These are phyloP conservation scores for Hypoxylon lienhwacheense DNA, from an alignment of 495 filamentous ascomycete species.

Conservation along the genomic window DNA sequence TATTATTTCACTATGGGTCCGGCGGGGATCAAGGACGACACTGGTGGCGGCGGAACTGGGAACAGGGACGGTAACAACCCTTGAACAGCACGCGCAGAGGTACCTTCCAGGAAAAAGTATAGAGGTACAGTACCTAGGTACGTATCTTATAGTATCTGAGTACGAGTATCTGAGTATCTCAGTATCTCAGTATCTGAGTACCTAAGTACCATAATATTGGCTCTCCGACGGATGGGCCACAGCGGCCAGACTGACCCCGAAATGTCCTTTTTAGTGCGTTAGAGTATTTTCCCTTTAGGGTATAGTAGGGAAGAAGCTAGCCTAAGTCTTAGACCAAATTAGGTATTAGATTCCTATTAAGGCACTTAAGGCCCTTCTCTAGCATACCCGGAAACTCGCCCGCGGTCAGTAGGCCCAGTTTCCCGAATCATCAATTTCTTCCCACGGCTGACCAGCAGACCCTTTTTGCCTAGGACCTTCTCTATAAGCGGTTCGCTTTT, in stretches of 20 bases:
- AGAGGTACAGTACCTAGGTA: no score
- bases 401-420: conserved; percentile 39
- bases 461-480: conserved; percentile 27
- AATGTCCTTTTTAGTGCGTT: conserved; percentile 26
- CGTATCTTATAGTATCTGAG: no score
- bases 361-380: conserved; percentile 32
- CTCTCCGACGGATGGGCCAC: conserved; percentile 29
- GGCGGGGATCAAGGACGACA: no score
- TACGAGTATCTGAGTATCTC: no score
- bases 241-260: conserved; percentile 35
- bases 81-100: conserved; percentile 36
- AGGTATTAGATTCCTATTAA: conserved; percentile 35
- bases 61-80: conserved; percentile 31
- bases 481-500: conserved; percentile 30
- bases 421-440: conserved; percentile 27
- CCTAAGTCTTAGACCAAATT: conserved; percentile 13
- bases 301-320: conserved; percentile 21
- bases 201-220: not conserved
- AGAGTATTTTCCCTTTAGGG: conserved; percentile 1
- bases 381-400: conserved; percentile 29
- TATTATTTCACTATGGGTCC: conserved; percentile 27
- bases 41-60: conserved; percentile 32
- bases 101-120: no score
- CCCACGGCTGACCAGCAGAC: conserved; percentile 32
- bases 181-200: not conserved